These are phyloP conservation scores for Fusarium sp. DNA, from an alignment of 2,329 filamentous ascomycete genomes.

Conservation along the genomic window DNA sequence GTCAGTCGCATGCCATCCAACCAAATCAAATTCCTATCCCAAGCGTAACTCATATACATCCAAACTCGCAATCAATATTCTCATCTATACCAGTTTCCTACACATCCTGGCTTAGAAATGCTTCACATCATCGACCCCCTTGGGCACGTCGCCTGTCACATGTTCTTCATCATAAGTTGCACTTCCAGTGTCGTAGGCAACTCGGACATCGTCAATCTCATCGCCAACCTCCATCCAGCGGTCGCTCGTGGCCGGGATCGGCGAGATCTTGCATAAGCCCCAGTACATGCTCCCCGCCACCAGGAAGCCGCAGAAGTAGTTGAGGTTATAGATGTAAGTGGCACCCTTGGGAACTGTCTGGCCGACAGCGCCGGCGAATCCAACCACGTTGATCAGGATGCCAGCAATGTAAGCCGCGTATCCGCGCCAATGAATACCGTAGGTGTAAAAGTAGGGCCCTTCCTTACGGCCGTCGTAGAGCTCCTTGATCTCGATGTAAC, in stretches of 20 bases:
- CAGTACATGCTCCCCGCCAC: slow-evolving; percentile 80
- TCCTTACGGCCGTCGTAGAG: slow-evolving; percentile 81
- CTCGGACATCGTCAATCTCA: slow-evolving; percentile 68
- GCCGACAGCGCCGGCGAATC: slow-evolving; percentile 88
- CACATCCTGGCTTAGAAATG: slow-evolving; percentile 22
- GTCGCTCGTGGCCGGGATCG: slow-evolving; percentile 81
- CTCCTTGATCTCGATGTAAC: slow-evolving; percentile 84
- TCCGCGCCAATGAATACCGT: slow-evolving; percentile 85
- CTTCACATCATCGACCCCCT: slow-evolving; percentile 27
- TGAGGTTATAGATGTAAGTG: slow-evolving; percentile 89
- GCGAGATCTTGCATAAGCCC: slow-evolving; percentile 76
- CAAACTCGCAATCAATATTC: not conserved
- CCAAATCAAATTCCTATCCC: not conserved
- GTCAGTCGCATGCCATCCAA: not conserved
- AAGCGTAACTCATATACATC: not conserved
- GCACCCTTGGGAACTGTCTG: slow-evolving; percentile 81
- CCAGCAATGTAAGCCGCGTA: slow-evolving; percentile 87
- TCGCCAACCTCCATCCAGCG: slow-evolving; percentile 84
- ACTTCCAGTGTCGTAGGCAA: slow-evolving; percentile 62
- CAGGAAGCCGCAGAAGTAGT: slow-evolving; percentile 90
- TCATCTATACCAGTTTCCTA: not conserved
- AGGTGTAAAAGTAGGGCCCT: slow-evolving; percentile 81
- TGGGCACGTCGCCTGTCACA: slow-evolving; percentile 25
- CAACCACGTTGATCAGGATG: slow-evolving; percentile 92
- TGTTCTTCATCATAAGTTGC: slow-evolving; percentile 59